Evolutionary conservation across 768 basidiomycete genomes (phyloP), one percentile per base, ranked within the genome.

Genomic region (Phlebiopsis gigantea): DNA sequence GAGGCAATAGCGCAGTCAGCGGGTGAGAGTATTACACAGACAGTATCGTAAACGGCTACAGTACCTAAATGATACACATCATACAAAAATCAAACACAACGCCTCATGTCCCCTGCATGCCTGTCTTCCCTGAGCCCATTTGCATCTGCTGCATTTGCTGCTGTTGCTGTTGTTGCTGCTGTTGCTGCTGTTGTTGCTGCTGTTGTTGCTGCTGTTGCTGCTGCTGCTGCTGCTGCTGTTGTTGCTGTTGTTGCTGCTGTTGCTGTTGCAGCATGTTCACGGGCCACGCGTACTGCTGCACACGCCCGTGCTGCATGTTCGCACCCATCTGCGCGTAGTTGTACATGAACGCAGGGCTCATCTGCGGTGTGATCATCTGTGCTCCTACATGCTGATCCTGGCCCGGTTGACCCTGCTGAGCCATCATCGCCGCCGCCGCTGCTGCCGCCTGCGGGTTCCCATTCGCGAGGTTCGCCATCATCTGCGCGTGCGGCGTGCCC

Each of bases 71-170:
- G 47, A 46, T 55, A 51, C 55, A 63, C 52, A 61, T 61, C 58
- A 56, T 57, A 59, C 55, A 59, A 34, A 42, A 14, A 5, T 4
- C 14, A 22, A 22, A 22, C 26, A 30, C 50, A 31, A n/a, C 31
- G 21, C 39, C 29, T 61, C 60, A 65, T 41, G 63, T 59, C 10
- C 65, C 67, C 62, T 66, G 68, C 62, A 64, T 61, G 24, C 63
- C 57, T 31, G 65, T 55, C 56, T 66, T 64, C 56, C 53, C 62
- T 30, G 59, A 49, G 7, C 56, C 60, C 53, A 60, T 51, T 56
- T 61, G 62, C 64, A 63, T 62, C 59, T 66, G 66, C 57, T 64
- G 63, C 54, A 61, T 26, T 48, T 64, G 57, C 39, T 59, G 34
- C 34, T 39, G 34, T 58, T 43, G 57, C 53, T 58, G 65, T n/a